Base-by-base conservation (phyloP, 768 basidiomycete genomes). In the Termitomyces sp. region DNA sequence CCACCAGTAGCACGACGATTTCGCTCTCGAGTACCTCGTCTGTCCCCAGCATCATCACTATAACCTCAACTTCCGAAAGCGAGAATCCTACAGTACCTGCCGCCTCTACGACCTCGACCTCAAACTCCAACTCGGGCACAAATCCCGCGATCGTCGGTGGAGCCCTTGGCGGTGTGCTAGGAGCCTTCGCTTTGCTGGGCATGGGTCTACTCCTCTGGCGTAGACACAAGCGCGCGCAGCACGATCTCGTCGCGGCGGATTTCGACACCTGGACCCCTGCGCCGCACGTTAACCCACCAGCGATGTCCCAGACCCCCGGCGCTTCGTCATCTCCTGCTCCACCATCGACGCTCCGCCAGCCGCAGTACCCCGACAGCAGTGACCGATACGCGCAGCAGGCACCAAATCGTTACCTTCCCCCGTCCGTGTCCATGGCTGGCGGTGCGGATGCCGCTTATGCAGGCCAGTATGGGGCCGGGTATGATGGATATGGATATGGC, bases 211-310 rank as follows among this genome's bases (percentile, higher is more conserved):
- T 62, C 12, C 56, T 39, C 32, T 57, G 58, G 61, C 55, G 61
- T n/a, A 53, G 39, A 13, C 55, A 43, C 34, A 56, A 55, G 37
- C 55, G 48, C 12, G 34, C 10, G 4, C 46, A 47, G 20, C 55
- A 46, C 5, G 51, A 54, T 18, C 8, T 47, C 16, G 46, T 46
- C 39, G 51, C 56, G 26, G 55, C 58, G 12, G 58, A 53, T 27
- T 34, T 59, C 2, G 58, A 62, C 43, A 62, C 61, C 0, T 62
- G 61, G 61, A 16, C 50, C 14, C 61, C 61, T 16, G 55, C 58
- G 31, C 12, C 61, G 18, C 61, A 59, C 46, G 36, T 26, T n/a
- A 48, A 34, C 8, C 34, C 51, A 2, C 34, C 61, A 4, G 27
- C 36, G 16, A 59, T 56, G 58, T n/a, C 51, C 4, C 54, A 61